Percentiles rank a stretch among this genome's conserved stretches.
These are phyloP conservation scores for Colletotrichum spaethianum DNA, from an alignment of 2,329 filamentous ascomycete genomes.

Conservation along the genomic window DNA sequence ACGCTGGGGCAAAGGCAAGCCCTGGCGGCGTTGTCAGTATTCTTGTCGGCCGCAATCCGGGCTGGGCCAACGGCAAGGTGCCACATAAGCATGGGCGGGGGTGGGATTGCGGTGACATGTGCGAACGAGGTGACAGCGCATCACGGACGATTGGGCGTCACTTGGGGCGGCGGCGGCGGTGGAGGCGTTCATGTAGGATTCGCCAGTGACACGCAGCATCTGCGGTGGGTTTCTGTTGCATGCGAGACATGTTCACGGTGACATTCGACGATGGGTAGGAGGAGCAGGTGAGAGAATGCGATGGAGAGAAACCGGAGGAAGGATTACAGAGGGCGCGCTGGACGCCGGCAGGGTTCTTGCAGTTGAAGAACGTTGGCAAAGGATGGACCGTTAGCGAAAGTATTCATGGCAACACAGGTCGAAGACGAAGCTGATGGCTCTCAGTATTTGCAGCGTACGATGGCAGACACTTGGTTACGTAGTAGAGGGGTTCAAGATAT, in stretches of 20 bases:
- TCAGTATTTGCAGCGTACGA: neutral
- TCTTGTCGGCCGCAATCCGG: neutral
- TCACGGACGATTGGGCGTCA: slow-evolving; percentile 17
- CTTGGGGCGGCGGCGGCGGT: neutral
- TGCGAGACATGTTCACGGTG: slow-evolving; percentile 26
- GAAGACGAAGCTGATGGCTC: neutral
- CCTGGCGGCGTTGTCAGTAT: neutral
- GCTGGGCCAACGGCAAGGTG: slow-evolving; percentile 26
- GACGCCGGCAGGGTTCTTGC: neutral
- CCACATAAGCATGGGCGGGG: slow-evolving; percentile 26
- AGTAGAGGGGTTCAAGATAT: neutral
- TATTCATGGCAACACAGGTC: too few species aligned
- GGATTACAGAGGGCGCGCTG: too few species aligned
- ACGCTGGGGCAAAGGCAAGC: neutral
- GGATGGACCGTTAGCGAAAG: neutral
- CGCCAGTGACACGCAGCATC: slow-evolving; percentile 1
- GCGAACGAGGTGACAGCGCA: slow-evolving; percentile 14
- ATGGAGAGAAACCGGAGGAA: neutral
- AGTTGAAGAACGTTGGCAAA: neutral
- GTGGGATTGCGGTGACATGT: slow-evolving; percentile 25
- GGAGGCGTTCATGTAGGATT: slow-evolving; percentile 23
- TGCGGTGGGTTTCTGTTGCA: neutral
- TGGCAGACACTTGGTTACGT: neutral
- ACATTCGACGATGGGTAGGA: neutral
- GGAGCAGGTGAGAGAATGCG: neutral